Conservation (phyloP, 169 alveolate genomes). For the Plasmodium coatneyi region DNA sequence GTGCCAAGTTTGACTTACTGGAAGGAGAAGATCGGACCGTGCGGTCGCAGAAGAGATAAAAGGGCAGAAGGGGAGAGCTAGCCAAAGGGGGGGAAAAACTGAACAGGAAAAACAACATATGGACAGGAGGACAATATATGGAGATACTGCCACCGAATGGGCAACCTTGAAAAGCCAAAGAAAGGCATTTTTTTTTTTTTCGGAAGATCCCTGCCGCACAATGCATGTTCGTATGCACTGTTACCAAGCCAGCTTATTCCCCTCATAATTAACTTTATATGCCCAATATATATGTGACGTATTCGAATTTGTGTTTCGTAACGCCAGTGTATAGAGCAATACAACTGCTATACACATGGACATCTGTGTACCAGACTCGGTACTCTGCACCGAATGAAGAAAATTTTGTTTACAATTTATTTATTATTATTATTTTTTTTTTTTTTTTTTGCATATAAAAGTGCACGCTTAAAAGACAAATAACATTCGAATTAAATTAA, state of each 20-base stretch:
- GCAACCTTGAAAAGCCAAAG: background rate
- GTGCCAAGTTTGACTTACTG: background rate
- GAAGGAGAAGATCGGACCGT: background rate
- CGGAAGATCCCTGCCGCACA: background rate
- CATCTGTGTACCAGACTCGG: background rate
- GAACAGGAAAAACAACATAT: background rate
- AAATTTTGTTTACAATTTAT: background rate
- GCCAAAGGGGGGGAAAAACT: background rate
- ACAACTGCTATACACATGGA: background rate
- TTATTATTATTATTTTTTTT: background rate
- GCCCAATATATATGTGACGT: background rate
- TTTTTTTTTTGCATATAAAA: background rate
- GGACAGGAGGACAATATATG: background rate
- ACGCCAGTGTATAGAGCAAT: background rate
- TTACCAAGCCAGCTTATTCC: background rate
- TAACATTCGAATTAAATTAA: conserved; percentile 1
- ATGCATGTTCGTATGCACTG: background rate
- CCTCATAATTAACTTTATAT: background rate
- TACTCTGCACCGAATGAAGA: background rate
- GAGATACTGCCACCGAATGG: background rate
- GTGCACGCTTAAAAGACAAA: background rate
- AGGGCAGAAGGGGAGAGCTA: background rate
- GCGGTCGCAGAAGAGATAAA: background rate
- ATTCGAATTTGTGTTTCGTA: conserved; percentile 1
- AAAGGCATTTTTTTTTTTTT: background rate